A percentile compares a stretch with the other conserved stretches of the same genome.
Evolutionary conservation across 176 grass and related monocot genomes (phyloP).

Genomic region (Cenchrus fungigraminus): DNA sequence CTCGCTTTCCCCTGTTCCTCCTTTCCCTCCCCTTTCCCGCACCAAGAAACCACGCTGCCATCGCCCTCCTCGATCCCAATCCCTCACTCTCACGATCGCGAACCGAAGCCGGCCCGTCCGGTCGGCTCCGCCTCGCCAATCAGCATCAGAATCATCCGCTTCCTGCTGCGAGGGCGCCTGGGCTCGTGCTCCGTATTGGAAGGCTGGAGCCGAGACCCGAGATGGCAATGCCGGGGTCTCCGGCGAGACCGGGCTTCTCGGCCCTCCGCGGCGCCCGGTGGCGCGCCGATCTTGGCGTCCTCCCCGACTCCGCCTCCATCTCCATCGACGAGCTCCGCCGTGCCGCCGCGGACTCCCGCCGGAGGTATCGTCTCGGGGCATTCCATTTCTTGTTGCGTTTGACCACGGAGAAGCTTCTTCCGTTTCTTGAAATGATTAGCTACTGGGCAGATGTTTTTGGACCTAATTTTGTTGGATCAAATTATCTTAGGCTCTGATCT

Average conservation of each 20-base stretch:
- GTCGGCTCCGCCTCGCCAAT: not conserved
- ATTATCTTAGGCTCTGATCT: not conserved
- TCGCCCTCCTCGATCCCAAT: constrained; percentile 17
- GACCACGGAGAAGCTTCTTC: not conserved
- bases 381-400: not conserved
- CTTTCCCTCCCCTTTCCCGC: not conserved
- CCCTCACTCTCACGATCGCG: not conserved
- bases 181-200: not conserved
- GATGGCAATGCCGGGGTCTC: constrained; percentile 50
- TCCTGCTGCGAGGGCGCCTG: not conserved
- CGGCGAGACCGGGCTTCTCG: constrained; percentile 37
- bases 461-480: not conserved
- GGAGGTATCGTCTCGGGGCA: constrained; percentile 56
- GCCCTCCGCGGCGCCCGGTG: constrained; percentile 76
- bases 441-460: not conserved
- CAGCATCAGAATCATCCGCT: not conserved
- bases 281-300: constrained; percentile 74
- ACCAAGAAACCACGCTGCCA: constrained; percentile 24
- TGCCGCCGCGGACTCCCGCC: constrained; percentile 85
- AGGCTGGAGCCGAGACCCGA: not conserved
- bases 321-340: constrained; percentile 79
- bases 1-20: constrained; percentile 29
- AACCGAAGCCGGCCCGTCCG: not conserved
- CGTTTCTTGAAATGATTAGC: not conserved
- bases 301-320: constrained; percentile 48